A percentile compares a stretch with the other conserved stretches of the same genome.
These are phyloP conservation scores for Brachypodium distachyon DNA, from an alignment of 202 grass and related monocot species.

Conservation along the genomic window DNA sequence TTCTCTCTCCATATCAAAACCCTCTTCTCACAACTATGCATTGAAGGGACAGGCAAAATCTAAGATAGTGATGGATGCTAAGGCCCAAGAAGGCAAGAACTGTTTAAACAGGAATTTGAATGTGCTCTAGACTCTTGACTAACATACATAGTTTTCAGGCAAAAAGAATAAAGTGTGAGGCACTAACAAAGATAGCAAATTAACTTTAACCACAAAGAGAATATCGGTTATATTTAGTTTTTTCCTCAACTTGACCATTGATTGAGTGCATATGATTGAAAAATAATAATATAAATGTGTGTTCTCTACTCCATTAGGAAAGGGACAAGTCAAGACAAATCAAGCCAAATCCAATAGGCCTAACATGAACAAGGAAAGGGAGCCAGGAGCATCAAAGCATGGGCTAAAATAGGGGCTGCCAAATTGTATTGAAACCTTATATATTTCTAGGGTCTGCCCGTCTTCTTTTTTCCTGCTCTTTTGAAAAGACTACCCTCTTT, in stretches of 20 bases:
- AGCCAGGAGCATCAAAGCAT: constrained; percentile 30
- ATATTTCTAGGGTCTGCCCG: background rate
- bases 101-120: constrained; percentile 27
- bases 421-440: constrained; percentile 4
- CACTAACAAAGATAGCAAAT: background rate
- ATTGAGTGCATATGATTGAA: background rate
- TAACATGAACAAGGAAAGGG: constrained; percentile 20
- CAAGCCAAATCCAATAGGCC: constrained; percentile 22
- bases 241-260: background rate
- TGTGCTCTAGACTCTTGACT: constrained; percentile 16
- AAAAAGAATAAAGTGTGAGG: constrained; percentile 5
- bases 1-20: background rate
- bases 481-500: constrained; percentile 20
- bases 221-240: background rate
- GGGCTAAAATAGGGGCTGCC: constrained; percentile 25
- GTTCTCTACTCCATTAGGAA: background rate
- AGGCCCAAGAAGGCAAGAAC: constrained; percentile 10
- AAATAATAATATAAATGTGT: background rate
- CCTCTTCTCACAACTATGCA: constrained; percentile 7
- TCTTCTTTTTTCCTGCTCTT: background rate
- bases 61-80: constrained; percentile 14
- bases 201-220: constrained; percentile 5
- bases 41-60: constrained; percentile 15
- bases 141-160: background rate
- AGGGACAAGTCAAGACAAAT: constrained; percentile 25